Evolutionary conservation across 306 rosid species (phyloP).

Genomic region (Cucurbita moschata): DNA sequence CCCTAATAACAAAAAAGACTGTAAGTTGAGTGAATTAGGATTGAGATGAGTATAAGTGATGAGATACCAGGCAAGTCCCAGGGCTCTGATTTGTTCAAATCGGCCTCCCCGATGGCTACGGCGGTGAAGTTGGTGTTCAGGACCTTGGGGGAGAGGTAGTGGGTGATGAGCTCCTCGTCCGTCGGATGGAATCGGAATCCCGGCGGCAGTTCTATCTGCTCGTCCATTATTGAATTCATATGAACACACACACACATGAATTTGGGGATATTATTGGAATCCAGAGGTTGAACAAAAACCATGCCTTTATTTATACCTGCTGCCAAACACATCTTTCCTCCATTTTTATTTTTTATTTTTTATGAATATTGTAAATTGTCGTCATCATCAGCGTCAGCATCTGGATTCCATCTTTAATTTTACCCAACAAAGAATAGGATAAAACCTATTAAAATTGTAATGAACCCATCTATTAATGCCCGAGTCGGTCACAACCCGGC

Average conservation of each 20-base stretch:
- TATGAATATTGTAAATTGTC: not conserved
- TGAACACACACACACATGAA: no score
- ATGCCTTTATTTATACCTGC: not conserved
- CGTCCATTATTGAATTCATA: not conserved
- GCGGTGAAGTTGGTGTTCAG: not conserved
- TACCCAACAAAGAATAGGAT: no score
- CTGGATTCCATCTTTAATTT: not conserved
- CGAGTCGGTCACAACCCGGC: no score
- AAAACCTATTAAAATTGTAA: no score
- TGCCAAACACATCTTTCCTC: not conserved
- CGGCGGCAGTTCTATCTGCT: not conserved
- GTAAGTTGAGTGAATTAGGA: not conserved
- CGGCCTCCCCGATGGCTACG: not conserved
- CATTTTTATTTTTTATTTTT: not conserved
- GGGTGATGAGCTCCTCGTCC: conserved; percentile 4
- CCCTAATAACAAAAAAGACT: not conserved
- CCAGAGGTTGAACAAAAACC: no score
- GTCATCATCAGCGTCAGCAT: not conserved
- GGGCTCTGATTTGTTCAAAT: conserved; percentile 12
- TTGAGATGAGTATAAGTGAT: not conserved
- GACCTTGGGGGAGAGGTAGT: conserved; percentile 1
- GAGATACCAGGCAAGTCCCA: conserved; percentile 6
- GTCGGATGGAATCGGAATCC: conserved; percentile 10
- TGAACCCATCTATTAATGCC: no score
- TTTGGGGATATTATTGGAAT: no score